Evolutionary conservation across 192 early-diverging fungal species (phyloP), one percentile per base, ranked within the genome.

Genomic region (Entomortierella parvispora): DNA sequence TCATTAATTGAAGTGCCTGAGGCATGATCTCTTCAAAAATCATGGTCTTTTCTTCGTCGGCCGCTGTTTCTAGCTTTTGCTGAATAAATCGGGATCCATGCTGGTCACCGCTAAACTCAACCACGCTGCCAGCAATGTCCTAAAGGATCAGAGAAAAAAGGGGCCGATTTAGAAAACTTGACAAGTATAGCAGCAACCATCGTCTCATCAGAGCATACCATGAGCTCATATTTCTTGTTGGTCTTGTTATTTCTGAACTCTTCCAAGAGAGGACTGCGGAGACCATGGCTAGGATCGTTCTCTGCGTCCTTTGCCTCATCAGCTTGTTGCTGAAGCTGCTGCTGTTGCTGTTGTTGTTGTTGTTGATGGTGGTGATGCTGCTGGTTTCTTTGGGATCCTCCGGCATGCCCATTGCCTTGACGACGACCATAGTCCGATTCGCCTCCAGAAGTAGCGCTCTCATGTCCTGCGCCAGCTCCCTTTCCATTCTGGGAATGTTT

Each of bases 41-140:
- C 45, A 94, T 81, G 78, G 97, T 91, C 84, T 97, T 97, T 63
- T 98, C 97, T 34, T 97, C 97, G 25, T 84, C 86, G 34, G 88
- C 90, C 25, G 94, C 95, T 2, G 91, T 92, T 75, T 98, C 97
- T 20, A 98, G 85, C 78, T 96, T 96, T 69, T 97, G 96, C 84
- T 98, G 97, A 83, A 98, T 97, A 66, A 97, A 98, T 28, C 97
- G 90, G 49, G 95, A 96, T 3, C 97, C 97, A 71, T 98, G 95
- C 80, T 98, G 97, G 81, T 98, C 97, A 58, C 95, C 93, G 80
- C 95, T 96, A 59, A 98, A 98, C 76, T 98, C 97, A 23, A 97
- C 95, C 77, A 98, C 93, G 74, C 90, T 88, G 9, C 90, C 92
- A 44, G 86, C 86, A 84, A 98, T 95, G 65, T 98, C 97, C 90